phyloP scores from a whole-genome alignment of 164 flowering plant species.

The Liquidambar formosana region DNA sequence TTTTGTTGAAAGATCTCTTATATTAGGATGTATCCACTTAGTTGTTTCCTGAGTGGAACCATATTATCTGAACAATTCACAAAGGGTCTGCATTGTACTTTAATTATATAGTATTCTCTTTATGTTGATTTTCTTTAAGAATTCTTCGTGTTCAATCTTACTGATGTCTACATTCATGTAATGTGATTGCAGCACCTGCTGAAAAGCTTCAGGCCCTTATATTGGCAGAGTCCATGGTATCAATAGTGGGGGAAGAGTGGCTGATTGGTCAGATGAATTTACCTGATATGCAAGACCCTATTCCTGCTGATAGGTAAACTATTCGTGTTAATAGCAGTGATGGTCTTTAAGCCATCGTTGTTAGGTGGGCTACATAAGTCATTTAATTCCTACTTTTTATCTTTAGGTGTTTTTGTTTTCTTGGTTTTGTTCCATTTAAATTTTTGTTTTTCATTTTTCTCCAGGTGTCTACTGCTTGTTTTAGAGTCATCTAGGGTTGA shows the following conservation, averaged over 20 bases:
- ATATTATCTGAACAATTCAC: too few species aligned
- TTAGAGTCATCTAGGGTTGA: slow-evolving; percentile 91
- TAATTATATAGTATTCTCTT: not conserved
- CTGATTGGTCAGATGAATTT: slow-evolving; percentile 51
- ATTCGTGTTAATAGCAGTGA: not conserved
- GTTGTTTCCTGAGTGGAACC: not conserved
- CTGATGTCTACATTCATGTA: not conserved
- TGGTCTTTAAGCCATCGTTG: slow-evolving; percentile 1
- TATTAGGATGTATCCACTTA: not conserved
- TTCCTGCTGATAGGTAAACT: slow-evolving; percentile 72
- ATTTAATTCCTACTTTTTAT: not conserved
- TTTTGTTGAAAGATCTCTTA: not conserved
- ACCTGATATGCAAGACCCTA: slow-evolving; percentile 38
- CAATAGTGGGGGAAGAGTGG: slow-evolving; percentile 76
- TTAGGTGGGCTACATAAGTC: not conserved
- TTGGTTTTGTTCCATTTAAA: too few species aligned
- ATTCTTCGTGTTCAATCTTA: not conserved
- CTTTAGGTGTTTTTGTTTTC: too few species aligned
- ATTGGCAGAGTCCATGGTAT: slow-evolving; percentile 71
- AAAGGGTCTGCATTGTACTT: not conserved
- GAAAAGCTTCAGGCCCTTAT: slow-evolving; percentile 79
- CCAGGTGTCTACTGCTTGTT: slow-evolving; percentile 83
- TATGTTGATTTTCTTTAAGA: not conserved
- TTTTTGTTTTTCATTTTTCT: too few species aligned
- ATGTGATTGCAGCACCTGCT: slow-evolving; percentile 53